A percentile compares a stretch with the other conserved stretches of the same genome.
Evolutionary conservation across 2,329 filamentous ascomycete species (phyloP).

Genomic region (Colletotrichum eleusines): DNA sequence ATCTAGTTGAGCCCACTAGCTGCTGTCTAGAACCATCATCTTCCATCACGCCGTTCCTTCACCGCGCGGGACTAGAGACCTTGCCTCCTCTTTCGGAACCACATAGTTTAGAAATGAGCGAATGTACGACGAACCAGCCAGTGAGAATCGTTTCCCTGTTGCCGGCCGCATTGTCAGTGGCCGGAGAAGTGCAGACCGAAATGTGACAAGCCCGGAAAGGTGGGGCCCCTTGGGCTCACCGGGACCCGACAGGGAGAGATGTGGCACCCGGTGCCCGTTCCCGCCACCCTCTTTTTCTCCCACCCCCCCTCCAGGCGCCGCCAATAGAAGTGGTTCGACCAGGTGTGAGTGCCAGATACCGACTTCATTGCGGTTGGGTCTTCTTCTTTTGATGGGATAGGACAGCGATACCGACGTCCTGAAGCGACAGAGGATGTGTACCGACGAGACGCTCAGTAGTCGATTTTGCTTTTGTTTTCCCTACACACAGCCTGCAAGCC

Average conservation of each 20-base stretch:
- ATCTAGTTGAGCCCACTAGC: constrained; percentile 10
- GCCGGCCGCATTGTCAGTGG: constrained; percentile 31
- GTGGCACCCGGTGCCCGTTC: constrained; percentile 32
- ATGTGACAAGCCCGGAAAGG: constrained; percentile 29
- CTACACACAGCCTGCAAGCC: constrained; percentile 32
- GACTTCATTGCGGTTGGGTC: constrained; percentile 5
- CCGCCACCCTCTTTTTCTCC: constrained; percentile 39
- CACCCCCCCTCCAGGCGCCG: constrained; percentile 27
- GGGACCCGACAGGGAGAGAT: constrained; percentile 31
- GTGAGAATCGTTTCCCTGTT: constrained; percentile 1
- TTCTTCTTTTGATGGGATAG: not conserved
- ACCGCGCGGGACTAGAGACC: constrained; percentile 28
- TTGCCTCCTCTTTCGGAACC: constrained; percentile 6
- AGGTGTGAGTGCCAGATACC: constrained; percentile 4
- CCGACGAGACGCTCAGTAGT: constrained; percentile 17
- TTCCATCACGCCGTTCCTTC: constrained; percentile 24
- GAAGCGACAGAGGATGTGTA: not conserved
- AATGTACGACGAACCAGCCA: constrained; percentile 6
- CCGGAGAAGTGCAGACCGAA: constrained; percentile 40
- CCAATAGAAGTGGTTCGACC: constrained; percentile 8
- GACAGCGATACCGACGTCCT: constrained; percentile 8
- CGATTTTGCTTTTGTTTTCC: constrained; percentile 21
- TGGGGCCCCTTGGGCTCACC: constrained; percentile 32
- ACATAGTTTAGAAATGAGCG: constrained; percentile 14
- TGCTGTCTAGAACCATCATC: constrained; percentile 9